Evolutionary conservation across 2,329 filamentous ascomycete genomes (phyloP), one percentile per base, ranked within the genome.

Genomic region (Leptographium galeiforme): DNA sequence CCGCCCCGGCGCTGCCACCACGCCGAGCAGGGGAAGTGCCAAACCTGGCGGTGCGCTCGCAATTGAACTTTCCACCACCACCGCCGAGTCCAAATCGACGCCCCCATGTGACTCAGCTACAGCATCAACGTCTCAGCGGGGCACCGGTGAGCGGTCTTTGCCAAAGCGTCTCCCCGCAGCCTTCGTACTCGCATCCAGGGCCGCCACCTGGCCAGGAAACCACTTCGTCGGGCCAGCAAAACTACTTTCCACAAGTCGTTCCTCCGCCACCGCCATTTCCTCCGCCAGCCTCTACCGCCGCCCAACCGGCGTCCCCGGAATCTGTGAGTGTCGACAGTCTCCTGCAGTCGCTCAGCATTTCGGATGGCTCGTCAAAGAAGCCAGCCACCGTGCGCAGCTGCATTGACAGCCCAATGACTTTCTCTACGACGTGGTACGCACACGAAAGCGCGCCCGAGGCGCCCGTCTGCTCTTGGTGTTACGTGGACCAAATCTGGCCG

Each of bases 381-480:
- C 51, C 43, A 33, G 16, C 34, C 16, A 14, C n/a, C 43, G 5
- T 38, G 14, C 50, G 33, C 10, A 19, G 36, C 19, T 71, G 68
- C 53, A 61, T 66, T 36, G 59, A 63, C 19, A 56, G 50, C 1
- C 60, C 61, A 2, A 5, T 5, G 2, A 57, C 62, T 0, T 64
- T 65, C 16, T 46, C 61, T 0, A 63, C 68, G 7, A 62, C 66
- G 13, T 72, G 70, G 69, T 68, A 70, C 57, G 60, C 59, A 4
- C 67, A 72, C 41, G 55, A 63, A 0, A 53, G 57, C 1, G 64
- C 63, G 0, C 65, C 67, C 0, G 58, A 62, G 2, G 70, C 65
- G 30, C 53, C 65, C 4, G 61, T 73, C 38, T 75, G 72, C 56
- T 70, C 69, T 2, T 60, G 63, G 25, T 75, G 72, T 56, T 67